Base-by-base conservation (phyloP, 2,329 filamentous ascomycete genomes). In the Aureobasidium sp. region DNA sequence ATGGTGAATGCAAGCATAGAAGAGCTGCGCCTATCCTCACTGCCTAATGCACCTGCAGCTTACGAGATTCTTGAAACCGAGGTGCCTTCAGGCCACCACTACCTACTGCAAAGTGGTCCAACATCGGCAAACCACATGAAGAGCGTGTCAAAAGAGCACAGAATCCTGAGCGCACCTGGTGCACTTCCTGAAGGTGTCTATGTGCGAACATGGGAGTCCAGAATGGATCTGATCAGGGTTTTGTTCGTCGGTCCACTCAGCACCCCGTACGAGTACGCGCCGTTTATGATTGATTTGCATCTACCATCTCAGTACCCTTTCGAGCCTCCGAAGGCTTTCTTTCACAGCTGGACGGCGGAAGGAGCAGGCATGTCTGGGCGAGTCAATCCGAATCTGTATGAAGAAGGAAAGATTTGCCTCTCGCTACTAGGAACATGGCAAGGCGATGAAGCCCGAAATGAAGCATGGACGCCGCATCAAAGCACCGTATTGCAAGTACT, bases 311-410 rank as follows among this genome's bases (percentile, higher is more conserved):
- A 71, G 0, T 87, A 82, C 64, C 84, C 84, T 1, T 70, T 71
- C n/a, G 68, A 72, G 2, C 80, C 84, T 2, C 84, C 84, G 0
- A 70, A 73, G n/a, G 79, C 79, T 1, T 81, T 77, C 70, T 87
- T 86, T 70, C 82, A 86, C 69, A 64, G 63, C 51, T 66, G 64
- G 63, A 80, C 78, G 0, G 82, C 81, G 0, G 77, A 75, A 1
- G 70, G 72, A 3, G 77, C 78, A 80, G 81, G 81, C 15, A 66
- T 23, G 81, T 80, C 10, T 66, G 75, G 64, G 66, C 71, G 27
- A 81, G 83, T 86, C 27, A 87, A 86, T 65, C 84, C 84, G 0
- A 87, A 87, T 66, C 71, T 87, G 1, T 86, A 86, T 69, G 83
- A 86, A 66, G 80, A 85, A 64, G 83, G 84, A 27, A 84, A 82